Percentiles rank a stretch among this genome's conserved stretches.
Conservation (phyloP, 1,284 basidiomycete species). For the Papiliotrema nemorosa region DNA sequence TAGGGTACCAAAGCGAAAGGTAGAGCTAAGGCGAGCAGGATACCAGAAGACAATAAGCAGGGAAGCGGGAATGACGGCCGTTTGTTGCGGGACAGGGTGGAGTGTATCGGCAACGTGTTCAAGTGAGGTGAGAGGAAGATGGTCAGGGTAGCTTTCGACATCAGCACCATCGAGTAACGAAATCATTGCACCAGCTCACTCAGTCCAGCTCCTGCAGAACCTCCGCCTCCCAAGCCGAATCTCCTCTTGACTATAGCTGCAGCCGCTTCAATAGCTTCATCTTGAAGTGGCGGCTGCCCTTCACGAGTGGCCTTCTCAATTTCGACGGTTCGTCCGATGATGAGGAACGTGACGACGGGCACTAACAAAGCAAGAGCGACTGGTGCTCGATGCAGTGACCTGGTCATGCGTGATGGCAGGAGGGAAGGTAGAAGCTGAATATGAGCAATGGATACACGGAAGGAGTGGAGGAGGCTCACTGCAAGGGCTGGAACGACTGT, state of each 20-base stretch:
- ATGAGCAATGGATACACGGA: constrained; percentile 2
- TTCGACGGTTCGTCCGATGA: constrained; percentile 48
- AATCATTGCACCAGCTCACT: too few relatives aligned
- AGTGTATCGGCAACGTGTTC: constrained; percentile 46
- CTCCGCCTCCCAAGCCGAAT: constrained; percentile 30
- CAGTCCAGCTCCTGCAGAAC: constrained; percentile 39
- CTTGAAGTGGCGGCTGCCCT: constrained; percentile 34
- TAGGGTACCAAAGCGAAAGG: constrained; percentile 50
- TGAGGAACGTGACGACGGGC: constrained; percentile 44
- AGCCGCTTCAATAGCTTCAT: constrained; percentile 3
- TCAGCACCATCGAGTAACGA: constrained; percentile 2
- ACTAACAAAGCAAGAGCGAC: constrained; percentile 36
- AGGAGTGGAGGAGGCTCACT: constrained; percentile 15
- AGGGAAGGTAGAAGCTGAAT: constrained; percentile 38
- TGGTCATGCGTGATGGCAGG: constrained; percentile 34
- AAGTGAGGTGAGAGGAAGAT: constrained; percentile 48
- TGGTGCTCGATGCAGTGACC: constrained; percentile 23
- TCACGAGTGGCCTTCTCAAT: constrained; percentile 36
- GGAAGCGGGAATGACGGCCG: constrained; percentile 41
- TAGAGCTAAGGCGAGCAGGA: constrained; percentile 40
- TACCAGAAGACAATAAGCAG: constrained; percentile 32
- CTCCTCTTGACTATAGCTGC: constrained; percentile 14
- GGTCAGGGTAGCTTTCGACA: constrained; percentile 42
- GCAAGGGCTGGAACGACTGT: constrained; percentile 32
- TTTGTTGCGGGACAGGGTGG: constrained; percentile 35